Percentiles rank a stretch among this genome's conserved stretches.
Evolutionary conservation across 495 filamentous ascomycete species (phyloP).

Genomic region (Durotheca rogersii): DNA sequence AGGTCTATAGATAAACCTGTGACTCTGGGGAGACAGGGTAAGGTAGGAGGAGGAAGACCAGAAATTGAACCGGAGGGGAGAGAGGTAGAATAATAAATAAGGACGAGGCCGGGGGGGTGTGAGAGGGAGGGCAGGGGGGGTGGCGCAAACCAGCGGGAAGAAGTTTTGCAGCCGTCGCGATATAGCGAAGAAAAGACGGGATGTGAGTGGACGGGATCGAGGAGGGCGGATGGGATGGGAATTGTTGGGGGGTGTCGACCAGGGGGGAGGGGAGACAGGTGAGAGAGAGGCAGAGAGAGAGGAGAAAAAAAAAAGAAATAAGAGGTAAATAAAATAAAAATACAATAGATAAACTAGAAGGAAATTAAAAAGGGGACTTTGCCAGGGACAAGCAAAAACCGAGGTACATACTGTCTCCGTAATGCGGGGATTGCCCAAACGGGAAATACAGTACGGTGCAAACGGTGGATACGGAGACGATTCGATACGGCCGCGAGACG

Average conservation of each 20-base stretch:
- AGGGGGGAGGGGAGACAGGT: neutral
- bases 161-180: too few relatives aligned
- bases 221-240: neutral
- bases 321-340: too few relatives aligned
- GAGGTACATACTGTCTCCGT: too few relatives aligned
- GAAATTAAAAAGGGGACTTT: too few relatives aligned
- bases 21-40: conserved; percentile 14
- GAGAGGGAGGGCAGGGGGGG: conserved; percentile 14
- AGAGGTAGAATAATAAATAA: conserved; percentile 20
- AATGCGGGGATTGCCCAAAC: too few relatives aligned
- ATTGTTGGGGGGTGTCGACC: conserved; percentile 19
- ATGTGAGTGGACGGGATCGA: neutral
- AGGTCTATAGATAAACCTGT: conserved; percentile 6
- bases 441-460: too few relatives aligned
- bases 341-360: too few relatives aligned
- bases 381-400: too few relatives aligned
- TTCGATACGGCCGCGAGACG: too few relatives aligned
- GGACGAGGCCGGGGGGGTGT: neutral
- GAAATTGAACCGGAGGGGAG: conserved; percentile 17
- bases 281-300: conserved; percentile 10
- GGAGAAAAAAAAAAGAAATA: too few relatives aligned
- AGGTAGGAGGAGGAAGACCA: conserved; percentile 8
- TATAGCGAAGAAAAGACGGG: neutral
- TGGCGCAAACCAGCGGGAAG: too few relatives aligned
- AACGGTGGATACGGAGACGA: too few relatives aligned